Evolutionary conservation across 768 basidiomycete genomes (phyloP).

Genomic region (Scleroderma citrinum): DNA sequence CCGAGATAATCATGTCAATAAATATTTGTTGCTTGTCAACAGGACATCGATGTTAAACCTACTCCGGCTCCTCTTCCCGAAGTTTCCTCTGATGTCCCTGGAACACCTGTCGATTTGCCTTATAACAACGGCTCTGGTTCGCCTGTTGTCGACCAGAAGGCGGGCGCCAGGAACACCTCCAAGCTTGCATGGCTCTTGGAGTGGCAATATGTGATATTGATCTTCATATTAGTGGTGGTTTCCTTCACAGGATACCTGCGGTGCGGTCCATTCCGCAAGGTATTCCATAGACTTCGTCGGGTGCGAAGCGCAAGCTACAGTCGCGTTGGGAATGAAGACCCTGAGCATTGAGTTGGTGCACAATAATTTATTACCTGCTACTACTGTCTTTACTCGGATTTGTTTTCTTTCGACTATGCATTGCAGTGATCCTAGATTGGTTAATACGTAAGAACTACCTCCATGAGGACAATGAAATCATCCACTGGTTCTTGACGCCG

Average conservation of each 20-base stretch:
- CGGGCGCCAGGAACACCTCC: constrained; percentile 8
- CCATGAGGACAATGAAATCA: background rate
- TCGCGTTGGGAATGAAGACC: constrained; percentile 43
- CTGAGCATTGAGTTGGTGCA: constrained; percentile 38
- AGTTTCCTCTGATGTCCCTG: constrained; percentile 15
- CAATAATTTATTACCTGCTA: background rate
- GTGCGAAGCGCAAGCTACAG: constrained; percentile 35
- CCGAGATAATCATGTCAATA: constrained; percentile 44
- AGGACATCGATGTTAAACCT: constrained; percentile 33
- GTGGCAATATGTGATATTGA: constrained; percentile 15
- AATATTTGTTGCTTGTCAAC: constrained; percentile 42
- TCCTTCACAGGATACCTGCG: constrained; percentile 42
- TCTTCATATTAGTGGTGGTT: constrained; percentile 39
- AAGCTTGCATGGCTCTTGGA: constrained; percentile 6
- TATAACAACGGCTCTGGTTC: no score
- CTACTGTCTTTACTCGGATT: background rate
- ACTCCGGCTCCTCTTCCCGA: constrained; percentile 3
- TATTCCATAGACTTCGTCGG: constrained; percentile 39
- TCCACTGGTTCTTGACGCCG: background rate
- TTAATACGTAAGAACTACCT: background rate
- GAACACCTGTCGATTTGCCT: constrained; percentile 8
- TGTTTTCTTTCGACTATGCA: no score
- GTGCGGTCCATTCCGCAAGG: constrained; percentile 38
- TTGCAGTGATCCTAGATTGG: background rate
- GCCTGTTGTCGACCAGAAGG: background rate